Base-by-base conservation (phyloP, 768 basidiomycete species). In the Pulveroboletus frians region DNA sequence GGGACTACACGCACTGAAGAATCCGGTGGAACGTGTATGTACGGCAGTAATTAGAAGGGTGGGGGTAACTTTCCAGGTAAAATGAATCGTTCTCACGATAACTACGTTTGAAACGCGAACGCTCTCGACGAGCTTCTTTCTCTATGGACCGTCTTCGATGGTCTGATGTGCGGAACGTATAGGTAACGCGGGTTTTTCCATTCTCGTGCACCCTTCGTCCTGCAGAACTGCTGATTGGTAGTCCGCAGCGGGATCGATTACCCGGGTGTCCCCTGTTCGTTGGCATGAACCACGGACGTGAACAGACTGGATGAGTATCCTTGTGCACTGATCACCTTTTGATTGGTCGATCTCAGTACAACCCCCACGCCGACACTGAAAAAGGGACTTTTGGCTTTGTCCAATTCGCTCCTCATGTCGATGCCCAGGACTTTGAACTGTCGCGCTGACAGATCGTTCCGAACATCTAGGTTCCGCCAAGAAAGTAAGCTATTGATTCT, bases 1-100 rank as follows among this genome's bases (percentile, higher is more conserved):
- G 39, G 45, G 17, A 21, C 20, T 26, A 15, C 13, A 18, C 14
- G 29, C 43, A 4, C 39, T 39, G 37, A 20, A 32, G 47, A 44
- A 23, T 29, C 35, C 11, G 38, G 36, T 44, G 50, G 41, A 56
- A 46, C 42, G 21, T 17, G 38, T 51, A 46, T 15, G 34, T 55
- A 49, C 47, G 40, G 46, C 49, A 49, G 17, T 48, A 43, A 20
- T 34, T 34, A 27, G 41, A 41, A 41, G 38, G 34, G 41, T 23
- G 35, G 15, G 9, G 37, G 8, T 13, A 9, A n/a, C 15, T 55
- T 55, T 42, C 36, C n/a, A n/a, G 23, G 32, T 1, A n/a, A 18
- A 15, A 38, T 49, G 46, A 44, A 32, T 9, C 36, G 18, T 58
- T 58, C 57, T 47, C 57, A 58, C 58, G 53, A 31, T 9, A 15